Evolutionary conservation across 2,329 filamentous ascomycete genomes (phyloP), one percentile per base, ranked within the genome.

Genomic region (Alternaria sp.): DNA sequence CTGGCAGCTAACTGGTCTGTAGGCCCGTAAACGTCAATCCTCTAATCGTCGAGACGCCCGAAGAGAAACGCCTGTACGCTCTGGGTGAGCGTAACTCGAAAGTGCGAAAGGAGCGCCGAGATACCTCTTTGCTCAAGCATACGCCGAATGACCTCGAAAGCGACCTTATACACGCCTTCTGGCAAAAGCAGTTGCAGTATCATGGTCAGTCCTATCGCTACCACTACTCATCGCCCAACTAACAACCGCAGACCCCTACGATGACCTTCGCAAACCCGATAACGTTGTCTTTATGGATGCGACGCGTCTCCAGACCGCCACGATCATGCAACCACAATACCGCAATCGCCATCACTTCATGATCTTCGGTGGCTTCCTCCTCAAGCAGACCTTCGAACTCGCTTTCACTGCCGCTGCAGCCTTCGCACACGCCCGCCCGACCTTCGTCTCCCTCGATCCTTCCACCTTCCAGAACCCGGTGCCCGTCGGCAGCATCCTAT

Each of bases 391-490:
- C 0, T 93, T 92, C 71, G 91, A 93, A 79, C 84, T 93, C 7
- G 90, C 91, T 2, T 93, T 93, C 80, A 92, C 90, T 76, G 91
- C 89, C 72, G 90, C 89, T 1, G 89, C 90, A 1, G 88, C 88
- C 9, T 91, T 92, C 74, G 87, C 90, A 0, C 90, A 91, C 74
- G 85, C 87, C 2, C 84, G 90, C 4, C 90, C 90, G 2, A 90
- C 88, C 15, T 93, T 93, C 82, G 83, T 93, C 55, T 90, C 88
- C 8, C 86, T 92, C 32, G 91, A 93, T 67, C 91, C 91, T 0
- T 90, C 87, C 66, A 92, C 90, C 0, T 93, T 93, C 74, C 87
- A 91, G 65, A 91, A 91, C 68, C 90, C 91, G 0, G 91, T 93
- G 0, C 91, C 91, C 0, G 90, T 93, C 2, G 91, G 91, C 54